phyloP scores from a whole-genome alignment of 2,329 filamentous ascomycete genomes.

The Pyrenochaeta sp. region DNA sequence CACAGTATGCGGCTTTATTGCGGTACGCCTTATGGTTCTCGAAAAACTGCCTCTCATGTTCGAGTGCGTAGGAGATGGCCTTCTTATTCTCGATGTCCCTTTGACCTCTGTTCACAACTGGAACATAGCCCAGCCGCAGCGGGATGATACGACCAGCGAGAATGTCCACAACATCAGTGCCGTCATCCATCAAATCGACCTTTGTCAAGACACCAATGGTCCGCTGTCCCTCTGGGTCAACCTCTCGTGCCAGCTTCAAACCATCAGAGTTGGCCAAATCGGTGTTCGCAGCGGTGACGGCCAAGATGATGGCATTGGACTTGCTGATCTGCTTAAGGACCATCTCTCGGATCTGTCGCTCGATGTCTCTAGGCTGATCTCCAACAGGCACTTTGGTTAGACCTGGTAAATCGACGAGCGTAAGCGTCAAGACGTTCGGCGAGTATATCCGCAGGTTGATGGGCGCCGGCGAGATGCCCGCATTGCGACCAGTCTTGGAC shows the following conservation, averaged over 20 bases:
- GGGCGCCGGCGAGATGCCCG: conserved; percentile 92
- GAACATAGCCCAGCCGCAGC: conserved; percentile 91
- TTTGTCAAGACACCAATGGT: conserved; percentile 99
- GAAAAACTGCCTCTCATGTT: conserved; percentile 96
- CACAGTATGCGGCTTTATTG: conserved; percentile 98
- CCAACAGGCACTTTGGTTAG: conserved; percentile 96
- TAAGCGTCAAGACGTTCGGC: conserved; percentile 95
- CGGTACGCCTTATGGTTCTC: conserved; percentile 98
- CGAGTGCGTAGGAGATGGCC: conserved; percentile 86
- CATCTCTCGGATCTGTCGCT: conserved; percentile 97
- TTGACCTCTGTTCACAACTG: conserved; percentile 97
- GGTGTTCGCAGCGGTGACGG: conserved; percentile 95
- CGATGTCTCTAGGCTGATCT: conserved; percentile 95
- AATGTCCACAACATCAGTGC: conserved; percentile 98
- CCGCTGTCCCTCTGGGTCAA: conserved; percentile 95
- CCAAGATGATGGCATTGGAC: conserved; percentile 96
- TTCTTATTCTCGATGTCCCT: conserved; percentile 99
- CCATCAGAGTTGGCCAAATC: conserved; percentile 99
- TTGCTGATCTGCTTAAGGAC: conserved; percentile 98
- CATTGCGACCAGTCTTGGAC: conserved; percentile 94
- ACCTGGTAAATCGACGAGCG: conserved; percentile 94
- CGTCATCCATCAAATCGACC: conserved; percentile 98
- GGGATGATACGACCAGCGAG: conserved; percentile 97
- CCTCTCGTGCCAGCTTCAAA: conserved; percentile 93
- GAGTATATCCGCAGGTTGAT: conserved; percentile 99